phyloP scores from a whole-genome alignment of 768 basidiomycete species.

The Phylloporus arenicola region DNA sequence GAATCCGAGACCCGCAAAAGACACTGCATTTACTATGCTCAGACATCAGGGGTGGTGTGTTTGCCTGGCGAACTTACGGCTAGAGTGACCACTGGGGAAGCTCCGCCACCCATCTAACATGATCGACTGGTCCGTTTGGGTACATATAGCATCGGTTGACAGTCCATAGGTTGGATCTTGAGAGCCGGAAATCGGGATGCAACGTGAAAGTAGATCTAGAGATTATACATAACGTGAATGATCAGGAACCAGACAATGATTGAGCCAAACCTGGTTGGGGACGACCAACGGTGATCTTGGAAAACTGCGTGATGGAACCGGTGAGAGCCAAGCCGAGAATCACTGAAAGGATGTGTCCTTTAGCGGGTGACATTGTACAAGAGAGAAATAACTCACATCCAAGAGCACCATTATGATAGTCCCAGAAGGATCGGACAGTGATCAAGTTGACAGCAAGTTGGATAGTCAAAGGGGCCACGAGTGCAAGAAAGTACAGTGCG shows the following conservation, averaged over 20 bases:
- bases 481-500: conserved; percentile 48
- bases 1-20: conserved; percentile 90
- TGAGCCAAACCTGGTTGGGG: conserved; percentile 68
- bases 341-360: conserved; percentile 36
- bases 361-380: conserved; percentile 22
- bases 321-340: conserved; percentile 71
- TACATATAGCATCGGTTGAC: conserved; percentile 73
- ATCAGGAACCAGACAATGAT: not conserved
- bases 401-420: conserved; percentile 64
- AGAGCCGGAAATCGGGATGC: conserved; percentile 61
- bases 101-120: conserved; percentile 85
- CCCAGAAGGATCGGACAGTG: conserved; percentile 84
- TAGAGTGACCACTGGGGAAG: conserved; percentile 90
- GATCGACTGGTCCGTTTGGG: conserved; percentile 52
- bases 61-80: conserved; percentile 45
- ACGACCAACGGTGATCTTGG: conserved; percentile 83
- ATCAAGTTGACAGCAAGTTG: conserved; percentile 65
- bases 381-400: conserved; percentile 34
- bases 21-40: conserved; percentile 45
- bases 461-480: conserved; percentile 63
- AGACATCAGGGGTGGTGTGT: not conserved
- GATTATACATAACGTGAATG: not conserved
- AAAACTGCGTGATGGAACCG: conserved; percentile 76
- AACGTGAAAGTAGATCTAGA: conserved; percentile 36
- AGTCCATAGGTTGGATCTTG: conserved; percentile 69